Evolutionary conservation across 495 filamentous ascomycete genomes (phyloP).

Genomic region (Acidomyces sp.): DNA sequence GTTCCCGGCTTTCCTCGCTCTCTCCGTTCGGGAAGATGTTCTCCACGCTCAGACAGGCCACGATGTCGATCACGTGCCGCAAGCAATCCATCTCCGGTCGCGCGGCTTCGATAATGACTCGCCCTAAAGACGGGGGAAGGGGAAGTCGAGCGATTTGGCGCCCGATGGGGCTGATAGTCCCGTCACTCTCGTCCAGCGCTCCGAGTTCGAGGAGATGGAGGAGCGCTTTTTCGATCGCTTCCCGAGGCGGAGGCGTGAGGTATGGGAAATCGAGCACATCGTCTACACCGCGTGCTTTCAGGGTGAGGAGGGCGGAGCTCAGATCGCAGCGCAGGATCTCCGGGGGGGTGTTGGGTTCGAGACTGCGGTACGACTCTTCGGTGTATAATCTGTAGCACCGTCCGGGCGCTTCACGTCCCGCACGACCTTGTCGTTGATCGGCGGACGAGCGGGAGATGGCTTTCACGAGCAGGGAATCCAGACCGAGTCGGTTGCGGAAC

Average conservation of each 20-base stretch:
- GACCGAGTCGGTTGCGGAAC: conserved; percentile 67
- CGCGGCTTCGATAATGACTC: conserved; percentile 70
- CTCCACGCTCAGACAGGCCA: conserved; percentile 76
- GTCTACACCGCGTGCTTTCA: conserved; percentile 83
- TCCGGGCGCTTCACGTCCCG: conserved; percentile 81
- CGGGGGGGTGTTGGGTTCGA: conserved; percentile 65
- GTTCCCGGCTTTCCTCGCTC: conserved; percentile 69
- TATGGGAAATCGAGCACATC: conserved; percentile 76
- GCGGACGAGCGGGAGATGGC: conserved; percentile 88
- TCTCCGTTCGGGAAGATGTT: conserved; percentile 72
- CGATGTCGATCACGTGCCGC: conserved; percentile 77
- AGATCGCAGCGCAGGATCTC: conserved; percentile 89
- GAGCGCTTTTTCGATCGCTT: conserved; percentile 71
- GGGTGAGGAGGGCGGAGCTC: conserved; percentile 69
- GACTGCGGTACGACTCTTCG: conserved; percentile 53
- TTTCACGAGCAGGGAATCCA: conserved; percentile 84
- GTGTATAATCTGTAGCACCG: conserved; percentile 88
- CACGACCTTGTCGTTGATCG: conserved; percentile 82
- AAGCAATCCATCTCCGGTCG: conserved; percentile 56
- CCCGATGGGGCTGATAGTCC: conserved; percentile 61
- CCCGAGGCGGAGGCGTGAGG: conserved; percentile 64
- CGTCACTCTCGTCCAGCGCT: conserved; percentile 59
- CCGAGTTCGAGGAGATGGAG: conserved; percentile 65
- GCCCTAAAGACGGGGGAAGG: conserved; percentile 65
- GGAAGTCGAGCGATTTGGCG: conserved; percentile 69